A percentile compares a stretch with the other conserved stretches of the same genome.
Evolutionary conservation across 2,329 filamentous ascomycete species (phyloP).

Genomic region (Escovopsis sp.): DNA sequence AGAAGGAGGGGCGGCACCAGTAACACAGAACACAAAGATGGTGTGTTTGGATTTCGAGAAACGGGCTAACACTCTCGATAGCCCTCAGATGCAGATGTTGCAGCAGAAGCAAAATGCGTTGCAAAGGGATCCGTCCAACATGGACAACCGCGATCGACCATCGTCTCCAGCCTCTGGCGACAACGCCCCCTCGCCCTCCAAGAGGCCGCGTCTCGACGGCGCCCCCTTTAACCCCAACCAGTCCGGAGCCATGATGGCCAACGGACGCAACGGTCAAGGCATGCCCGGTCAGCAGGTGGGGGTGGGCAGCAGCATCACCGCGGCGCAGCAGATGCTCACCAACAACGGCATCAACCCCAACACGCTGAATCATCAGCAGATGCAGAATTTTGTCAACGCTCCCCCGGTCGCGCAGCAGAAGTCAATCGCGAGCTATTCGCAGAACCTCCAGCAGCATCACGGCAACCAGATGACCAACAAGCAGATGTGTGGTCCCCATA

Average conservation of each 20-base stretch:
- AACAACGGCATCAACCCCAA: conserved; percentile 61
- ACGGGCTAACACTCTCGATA: conserved; percentile 14
- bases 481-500: conserved; percentile 55
- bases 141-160: conserved; percentile 70
- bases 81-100: conserved; percentile 57
- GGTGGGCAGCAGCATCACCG: conserved; percentile 30
- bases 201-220: conserved; percentile 66
- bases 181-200: conserved; percentile 82
- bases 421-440: conserved; percentile 74
- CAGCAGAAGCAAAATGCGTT: conserved; percentile 65
- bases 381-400: conserved; percentile 45
- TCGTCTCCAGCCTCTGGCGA: conserved; percentile 72
- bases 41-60: conserved; percentile 29
- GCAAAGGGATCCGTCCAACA: conserved; percentile 74
- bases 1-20: conserved; percentile 49
- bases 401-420: conserved; percentile 56
- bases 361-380: conserved; percentile 59
- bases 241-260: conserved; percentile 49
- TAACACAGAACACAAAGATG: conserved; percentile 64
- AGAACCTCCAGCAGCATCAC: conserved; percentile 70
- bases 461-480: conserved; percentile 68
- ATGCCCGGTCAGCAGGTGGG: conserved; percentile 59
- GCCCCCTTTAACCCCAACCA: conserved; percentile 58
- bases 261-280: conserved; percentile 53
- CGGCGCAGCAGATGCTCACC: conserved; percentile 45